A percentile compares a stretch with the other conserved stretches of the same genome.
Evolutionary conservation across 129 eudicot species (phyloP).

Genomic region (Erigeron canadensis): DNA sequence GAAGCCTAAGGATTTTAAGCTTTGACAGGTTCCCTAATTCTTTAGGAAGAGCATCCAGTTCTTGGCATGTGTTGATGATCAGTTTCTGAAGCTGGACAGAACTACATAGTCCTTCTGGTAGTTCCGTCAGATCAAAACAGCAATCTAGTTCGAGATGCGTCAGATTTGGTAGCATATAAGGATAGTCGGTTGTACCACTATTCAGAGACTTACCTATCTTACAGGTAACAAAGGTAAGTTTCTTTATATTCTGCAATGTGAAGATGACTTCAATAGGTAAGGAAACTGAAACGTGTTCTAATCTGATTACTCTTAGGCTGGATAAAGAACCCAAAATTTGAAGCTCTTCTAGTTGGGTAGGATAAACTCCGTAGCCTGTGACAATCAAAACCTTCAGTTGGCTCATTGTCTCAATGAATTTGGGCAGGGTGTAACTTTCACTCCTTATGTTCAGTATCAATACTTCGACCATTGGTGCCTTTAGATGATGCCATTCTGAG

Average conservation of each 20-base stretch:
- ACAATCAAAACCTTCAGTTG: slow-evolving; percentile 40
- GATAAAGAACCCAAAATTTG: slow-evolving; percentile 14
- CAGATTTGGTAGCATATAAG: slow-evolving; percentile 34
- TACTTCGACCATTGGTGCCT: slow-evolving; percentile 41
- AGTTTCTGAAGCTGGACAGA: slow-evolving; percentile 35
- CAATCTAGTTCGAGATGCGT: slow-evolving; percentile 39
- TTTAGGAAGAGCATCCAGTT: slow-evolving; percentile 37
- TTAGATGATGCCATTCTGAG: slow-evolving; percentile 40
- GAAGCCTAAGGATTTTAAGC: slow-evolving; percentile 30
- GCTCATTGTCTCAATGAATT: slow-evolving; percentile 27
- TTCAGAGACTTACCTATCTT: slow-evolving; percentile 34
- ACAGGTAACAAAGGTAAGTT: slow-evolving; percentile 45
- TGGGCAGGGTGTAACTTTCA: slow-evolving; percentile 34
- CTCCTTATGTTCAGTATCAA: slow-evolving; percentile 40
- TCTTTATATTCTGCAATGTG: slow-evolving; percentile 32
- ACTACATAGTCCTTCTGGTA: slow-evolving; percentile 36
- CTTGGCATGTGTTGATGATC: slow-evolving; percentile 47
- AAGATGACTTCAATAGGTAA: slow-evolving; percentile 18
- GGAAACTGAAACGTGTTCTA: slow-evolving; percentile 34
- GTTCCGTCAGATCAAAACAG: slow-evolving; percentile 40
- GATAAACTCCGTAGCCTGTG: slow-evolving; percentile 37
- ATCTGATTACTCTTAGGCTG: slow-evolving; percentile 37
- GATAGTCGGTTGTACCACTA: background rate
- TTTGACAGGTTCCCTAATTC: slow-evolving; percentile 26
- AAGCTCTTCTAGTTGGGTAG: slow-evolving; percentile 26